A percentile compares a stretch with the other conserved stretches of the same genome.
Evolutionary conservation across 805 yeast genomes (phyloP).

Genomic region (Jamesozyma piceae): DNA sequence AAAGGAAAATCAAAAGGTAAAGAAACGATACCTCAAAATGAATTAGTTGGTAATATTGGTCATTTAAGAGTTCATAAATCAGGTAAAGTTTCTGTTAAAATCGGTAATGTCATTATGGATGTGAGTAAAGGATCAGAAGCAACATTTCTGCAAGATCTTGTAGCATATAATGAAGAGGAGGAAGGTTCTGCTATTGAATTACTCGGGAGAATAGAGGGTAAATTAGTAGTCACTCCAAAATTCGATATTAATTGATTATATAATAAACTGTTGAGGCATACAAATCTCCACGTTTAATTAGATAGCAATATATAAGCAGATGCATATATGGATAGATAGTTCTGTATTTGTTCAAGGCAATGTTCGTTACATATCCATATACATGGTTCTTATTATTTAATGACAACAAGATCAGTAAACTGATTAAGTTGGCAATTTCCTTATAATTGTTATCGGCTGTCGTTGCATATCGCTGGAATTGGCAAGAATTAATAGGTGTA

Average conservation of each 20-base stretch:
- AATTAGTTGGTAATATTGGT: slow-evolving; percentile 55
- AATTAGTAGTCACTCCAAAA: slow-evolving; percentile 50
- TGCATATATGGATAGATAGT: background rate
- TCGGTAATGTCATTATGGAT: slow-evolving; percentile 63
- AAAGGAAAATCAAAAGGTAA: slow-evolving; percentile 3
- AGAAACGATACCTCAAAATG: slow-evolving; percentile 9
- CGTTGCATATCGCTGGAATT: too few relatives aligned
- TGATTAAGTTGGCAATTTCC: too few relatives aligned
- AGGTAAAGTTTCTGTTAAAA: slow-evolving; percentile 65
- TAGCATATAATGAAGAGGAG: slow-evolving; percentile 40
- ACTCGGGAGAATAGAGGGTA: slow-evolving; percentile 48
- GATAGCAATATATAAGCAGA: too few relatives aligned
- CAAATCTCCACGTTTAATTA: background rate
- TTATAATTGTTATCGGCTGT: too few relatives aligned
- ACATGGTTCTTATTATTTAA: too few relatives aligned
- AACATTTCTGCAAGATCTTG: slow-evolving; percentile 64
- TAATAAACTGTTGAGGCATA: background rate
- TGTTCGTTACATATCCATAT: too few relatives aligned
- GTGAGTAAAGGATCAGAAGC: slow-evolving; percentile 63
- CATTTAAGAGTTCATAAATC: slow-evolving; percentile 68
- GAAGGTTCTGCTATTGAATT: slow-evolving; percentile 36
- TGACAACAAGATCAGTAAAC: too few relatives aligned
- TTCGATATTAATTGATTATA: slow-evolving; percentile 16
- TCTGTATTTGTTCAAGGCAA: background rate
- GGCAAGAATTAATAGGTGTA: too few relatives aligned